phyloP scores from a whole-genome alignment of 148 eudicot species.

The Silene conica region DNA sequence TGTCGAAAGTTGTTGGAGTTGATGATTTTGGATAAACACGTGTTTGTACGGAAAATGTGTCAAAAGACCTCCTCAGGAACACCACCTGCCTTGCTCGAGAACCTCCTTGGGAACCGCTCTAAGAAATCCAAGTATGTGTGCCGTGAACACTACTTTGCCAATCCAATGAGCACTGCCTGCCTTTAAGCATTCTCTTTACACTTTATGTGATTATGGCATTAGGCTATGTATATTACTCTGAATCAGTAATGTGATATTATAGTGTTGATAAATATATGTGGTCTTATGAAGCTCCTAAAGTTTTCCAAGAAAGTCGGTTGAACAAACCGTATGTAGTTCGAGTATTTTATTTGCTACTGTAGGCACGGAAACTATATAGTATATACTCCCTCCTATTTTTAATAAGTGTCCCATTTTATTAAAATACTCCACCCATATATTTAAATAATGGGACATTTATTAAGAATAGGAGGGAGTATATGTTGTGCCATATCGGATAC shows the following conservation, averaged over 20 bases:
- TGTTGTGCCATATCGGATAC: too few relatives aligned
- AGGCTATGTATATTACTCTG: neutral
- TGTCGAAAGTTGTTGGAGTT: conserved; percentile 64
- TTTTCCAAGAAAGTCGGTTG: neutral
- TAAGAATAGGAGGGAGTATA: too few relatives aligned
- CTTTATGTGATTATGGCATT: neutral
- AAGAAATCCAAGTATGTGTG: conserved; percentile 42
- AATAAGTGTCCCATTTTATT: too few relatives aligned
- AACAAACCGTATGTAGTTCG: too few relatives aligned
- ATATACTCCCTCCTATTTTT: too few relatives aligned
- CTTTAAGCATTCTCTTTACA: conserved; percentile 27
- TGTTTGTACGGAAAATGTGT: conserved; percentile 62
- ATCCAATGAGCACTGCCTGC: conserved; percentile 52
- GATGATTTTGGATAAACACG: conserved; percentile 69
- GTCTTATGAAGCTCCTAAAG: neutral
- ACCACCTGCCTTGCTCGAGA: conserved; percentile 54
- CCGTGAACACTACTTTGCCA: conserved; percentile 75
- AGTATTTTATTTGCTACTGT: too few relatives aligned
- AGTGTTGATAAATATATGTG: neutral
- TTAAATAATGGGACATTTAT: too few relatives aligned
- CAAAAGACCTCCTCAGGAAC: conserved; percentile 37
- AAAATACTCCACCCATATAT: too few relatives aligned
- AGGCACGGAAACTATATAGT: too few relatives aligned
- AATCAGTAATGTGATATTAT: conserved; percentile 8
- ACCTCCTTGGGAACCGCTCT: conserved; percentile 40